Percentiles rank a stretch among this genome's conserved stretches.
phyloP scores from a whole-genome alignment of 2,329 filamentous ascomycete species.

The Ceratocystis destructans region DNA sequence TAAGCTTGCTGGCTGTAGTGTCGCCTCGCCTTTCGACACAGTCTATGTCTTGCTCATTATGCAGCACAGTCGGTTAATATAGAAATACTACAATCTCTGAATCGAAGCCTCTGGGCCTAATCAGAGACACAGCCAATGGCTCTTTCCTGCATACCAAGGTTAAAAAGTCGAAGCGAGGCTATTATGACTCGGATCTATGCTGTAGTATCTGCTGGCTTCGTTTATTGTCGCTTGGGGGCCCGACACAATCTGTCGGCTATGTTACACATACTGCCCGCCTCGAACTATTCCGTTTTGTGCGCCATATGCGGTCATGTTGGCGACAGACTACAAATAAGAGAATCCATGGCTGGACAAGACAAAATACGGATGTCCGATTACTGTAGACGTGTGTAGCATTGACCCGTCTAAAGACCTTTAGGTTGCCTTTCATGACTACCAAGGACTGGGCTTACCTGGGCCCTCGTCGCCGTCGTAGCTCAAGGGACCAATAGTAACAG shows the following conservation, averaged over 20 bases:
- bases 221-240: slow-evolving; percentile 5
- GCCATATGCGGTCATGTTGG: slow-evolving; percentile 34
- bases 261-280: background rate
- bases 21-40: slow-evolving; percentile 38
- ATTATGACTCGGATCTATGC: slow-evolving; percentile 26
- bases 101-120: slow-evolving; percentile 31
- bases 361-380: slow-evolving; percentile 32
- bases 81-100: slow-evolving; percentile 35
- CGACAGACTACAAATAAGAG: slow-evolving; percentile 33
- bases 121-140: slow-evolving; percentile 34
- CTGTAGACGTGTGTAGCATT: slow-evolving; percentile 39
- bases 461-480: too few species aligned
- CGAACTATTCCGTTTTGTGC: slow-evolving; percentile 19
- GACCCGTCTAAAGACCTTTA: slow-evolving; percentile 32
- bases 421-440: slow-evolving; percentile 35
- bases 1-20: slow-evolving; percentile 32
- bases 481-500: background rate
- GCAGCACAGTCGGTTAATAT: slow-evolving; percentile 31
- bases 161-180: slow-evolving; percentile 28
- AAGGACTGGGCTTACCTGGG: slow-evolving; percentile 32
- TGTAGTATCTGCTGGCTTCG: background rate
- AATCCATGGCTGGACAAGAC: slow-evolving; percentile 30
- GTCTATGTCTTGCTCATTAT: slow-evolving; percentile 37
- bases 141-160: slow-evolving; percentile 37
- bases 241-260: background rate